These are phyloP conservation scores for Lipomyces sp. DNA, from an alignment of 805 yeast species.

Conservation along the genomic window DNA sequence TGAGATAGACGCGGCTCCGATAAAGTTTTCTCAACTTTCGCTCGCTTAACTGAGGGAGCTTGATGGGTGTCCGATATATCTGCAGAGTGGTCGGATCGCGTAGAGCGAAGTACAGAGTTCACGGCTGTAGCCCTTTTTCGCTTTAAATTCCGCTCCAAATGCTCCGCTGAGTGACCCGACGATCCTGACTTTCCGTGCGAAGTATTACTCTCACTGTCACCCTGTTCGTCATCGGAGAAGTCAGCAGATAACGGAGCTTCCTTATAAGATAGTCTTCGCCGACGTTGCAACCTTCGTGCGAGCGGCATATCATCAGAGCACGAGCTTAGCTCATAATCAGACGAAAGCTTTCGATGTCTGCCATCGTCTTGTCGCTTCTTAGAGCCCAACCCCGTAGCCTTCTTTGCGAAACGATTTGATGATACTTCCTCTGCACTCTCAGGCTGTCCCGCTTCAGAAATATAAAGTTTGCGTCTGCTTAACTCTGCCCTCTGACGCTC, in stretches of 20 bases:
- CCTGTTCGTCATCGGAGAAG: neutral
- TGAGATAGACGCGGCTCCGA: neutral
- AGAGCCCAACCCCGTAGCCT: neutral
- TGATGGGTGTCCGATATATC: neutral
- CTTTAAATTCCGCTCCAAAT: neutral
- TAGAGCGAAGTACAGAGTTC: neutral
- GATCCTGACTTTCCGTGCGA: neutral
- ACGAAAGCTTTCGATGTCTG: neutral
- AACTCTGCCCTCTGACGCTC: neutral
- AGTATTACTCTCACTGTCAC: constrained; percentile 1
- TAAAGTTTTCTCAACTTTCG: neutral
- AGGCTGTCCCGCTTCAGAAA: neutral
- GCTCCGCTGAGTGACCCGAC: neutral
- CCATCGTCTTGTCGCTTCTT: neutral
- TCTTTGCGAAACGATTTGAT: neutral
- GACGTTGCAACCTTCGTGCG: neutral
- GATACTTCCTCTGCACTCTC: neutral
- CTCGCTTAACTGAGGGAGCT: neutral
- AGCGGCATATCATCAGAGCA: neutral
- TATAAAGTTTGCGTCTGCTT: too few species aligned
- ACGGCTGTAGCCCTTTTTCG: neutral
- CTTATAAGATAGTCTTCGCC: neutral
- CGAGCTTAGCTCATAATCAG: neutral
- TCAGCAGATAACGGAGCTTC: neutral
- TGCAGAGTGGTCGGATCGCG: neutral